Evolutionary conservation across 306 rosid species (phyloP).

Genomic region (Glycine tomentella): DNA sequence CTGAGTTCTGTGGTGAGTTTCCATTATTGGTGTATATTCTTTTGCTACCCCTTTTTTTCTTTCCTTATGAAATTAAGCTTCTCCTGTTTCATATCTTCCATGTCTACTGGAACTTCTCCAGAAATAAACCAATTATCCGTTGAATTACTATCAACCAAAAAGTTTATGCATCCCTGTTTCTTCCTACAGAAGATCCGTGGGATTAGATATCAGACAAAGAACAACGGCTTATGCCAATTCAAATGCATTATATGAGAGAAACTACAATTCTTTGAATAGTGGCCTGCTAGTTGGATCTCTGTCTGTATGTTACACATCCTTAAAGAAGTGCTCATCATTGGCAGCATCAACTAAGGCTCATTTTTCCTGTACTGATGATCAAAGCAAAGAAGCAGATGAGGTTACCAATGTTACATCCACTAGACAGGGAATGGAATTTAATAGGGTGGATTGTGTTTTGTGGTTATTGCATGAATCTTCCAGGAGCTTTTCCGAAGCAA

Average conservation of each 20-base stretch:
- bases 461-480: conserved; percentile 70
- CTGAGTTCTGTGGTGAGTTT: too few species aligned
- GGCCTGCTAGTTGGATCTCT: conserved; percentile 43
- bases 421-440: conserved; percentile 44
- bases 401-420: conserved; percentile 38
- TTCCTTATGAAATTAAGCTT: background rate
- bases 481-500: conserved; percentile 66
- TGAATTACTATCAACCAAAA: conserved; percentile 3
- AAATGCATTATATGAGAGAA: conserved; percentile 51
- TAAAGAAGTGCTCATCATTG: conserved; percentile 49
- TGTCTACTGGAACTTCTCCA: background rate
- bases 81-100: background rate
- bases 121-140: background rate
- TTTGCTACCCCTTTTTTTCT: too few species aligned
- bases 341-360: conserved; percentile 45
- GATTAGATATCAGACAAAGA: conserved; percentile 51
- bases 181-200: conserved; percentile 50
- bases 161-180: conserved; percentile 23
- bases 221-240: conserved; percentile 41
- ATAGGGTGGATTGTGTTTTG: conserved; percentile 62
- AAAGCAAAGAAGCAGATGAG: conserved; percentile 47
- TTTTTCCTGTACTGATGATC: conserved; percentile 45
- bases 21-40: too few species aligned
- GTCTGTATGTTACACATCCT: conserved; percentile 45
- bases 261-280: conserved; percentile 40